A percentile compares a stretch with the other conserved stretches of the same genome.
These are phyloP conservation scores for Poterioochromonas sp. DNA, from an alignment of 352 stramenopile genomes.

Conservation along the genomic window DNA sequence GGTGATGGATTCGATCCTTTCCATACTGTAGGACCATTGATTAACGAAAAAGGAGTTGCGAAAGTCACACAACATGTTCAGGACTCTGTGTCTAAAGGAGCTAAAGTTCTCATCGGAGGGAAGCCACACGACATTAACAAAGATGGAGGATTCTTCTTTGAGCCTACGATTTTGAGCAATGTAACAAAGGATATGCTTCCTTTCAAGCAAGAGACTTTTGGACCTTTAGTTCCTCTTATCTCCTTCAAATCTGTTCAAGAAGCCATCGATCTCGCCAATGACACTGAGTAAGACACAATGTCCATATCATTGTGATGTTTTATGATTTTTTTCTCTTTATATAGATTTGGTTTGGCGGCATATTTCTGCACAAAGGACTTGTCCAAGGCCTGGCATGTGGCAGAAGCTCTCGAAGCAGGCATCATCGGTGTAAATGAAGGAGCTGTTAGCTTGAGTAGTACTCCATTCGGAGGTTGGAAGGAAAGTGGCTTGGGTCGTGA, in stretches of 20 bases:
- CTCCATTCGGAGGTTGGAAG: slow-evolving; percentile 60
- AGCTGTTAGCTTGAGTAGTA: slow-evolving; percentile 67
- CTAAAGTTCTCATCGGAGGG: slow-evolving; percentile 67
- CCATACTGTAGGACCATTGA: slow-evolving; percentile 81
- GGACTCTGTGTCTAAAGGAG: slow-evolving; percentile 78
- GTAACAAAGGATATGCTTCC: slow-evolving; percentile 70
- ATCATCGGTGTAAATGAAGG: slow-evolving; percentile 86
- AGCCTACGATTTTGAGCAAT: slow-evolving; percentile 79
- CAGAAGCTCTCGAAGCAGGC: slow-evolving; percentile 67
- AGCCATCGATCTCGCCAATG: slow-evolving; percentile 85
- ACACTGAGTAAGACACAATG: slow-evolving; percentile 46
- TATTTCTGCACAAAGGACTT: slow-evolving; percentile 81
- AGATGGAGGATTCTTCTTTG: slow-evolving; percentile 72
- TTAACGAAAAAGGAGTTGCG: slow-evolving; percentile 72
- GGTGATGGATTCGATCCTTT: slow-evolving; percentile 61
- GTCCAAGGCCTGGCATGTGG: slow-evolving; percentile 63
- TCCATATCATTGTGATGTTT: not conserved
- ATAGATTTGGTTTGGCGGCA: slow-evolving; percentile 60
- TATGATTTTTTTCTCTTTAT: not conserved
- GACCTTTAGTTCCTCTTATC: slow-evolving; percentile 79
- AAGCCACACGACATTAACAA: slow-evolving; percentile 52
- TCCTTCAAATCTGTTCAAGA: slow-evolving; percentile 87
- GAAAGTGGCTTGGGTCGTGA: slow-evolving; percentile 68
- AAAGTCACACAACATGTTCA: slow-evolving; percentile 64
- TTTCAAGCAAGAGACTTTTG: slow-evolving; percentile 88